Evolutionary conservation across 2,329 filamentous ascomycete genomes (phyloP).

Genomic region (Erysiphe pulchra): DNA sequence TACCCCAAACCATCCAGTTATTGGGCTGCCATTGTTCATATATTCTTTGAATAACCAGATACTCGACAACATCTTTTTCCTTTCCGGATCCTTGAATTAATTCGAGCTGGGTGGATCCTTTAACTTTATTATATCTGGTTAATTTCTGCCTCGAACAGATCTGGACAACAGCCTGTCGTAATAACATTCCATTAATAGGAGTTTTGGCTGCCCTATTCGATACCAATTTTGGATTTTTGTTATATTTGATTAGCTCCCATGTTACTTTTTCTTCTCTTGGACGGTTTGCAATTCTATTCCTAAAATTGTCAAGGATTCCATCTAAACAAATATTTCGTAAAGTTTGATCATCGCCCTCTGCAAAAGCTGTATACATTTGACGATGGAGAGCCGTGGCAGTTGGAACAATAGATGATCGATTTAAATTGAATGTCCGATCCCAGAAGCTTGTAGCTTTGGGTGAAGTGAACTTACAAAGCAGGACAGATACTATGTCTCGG

Average conservation of each 20-base stretch:
- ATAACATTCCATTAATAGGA: conserved; percentile 17
- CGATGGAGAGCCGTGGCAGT: conserved; percentile 32
- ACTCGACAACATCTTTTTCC: conserved; percentile 31
- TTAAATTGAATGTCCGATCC: conserved; percentile 17
- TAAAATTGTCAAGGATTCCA: conserved; percentile 25
- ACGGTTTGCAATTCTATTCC: conserved; percentile 26
- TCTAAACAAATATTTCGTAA: conserved; percentile 27
- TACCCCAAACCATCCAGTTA: conserved; percentile 41
- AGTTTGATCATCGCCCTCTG: conserved; percentile 25
- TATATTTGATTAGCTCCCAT: conserved; percentile 31
- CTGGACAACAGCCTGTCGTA: conserved; percentile 34
- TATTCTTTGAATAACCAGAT: conserved; percentile 33
- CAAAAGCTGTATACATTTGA: conserved; percentile 34
- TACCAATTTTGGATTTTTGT: conserved; percentile 14
- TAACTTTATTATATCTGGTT: conserved; percentile 14
- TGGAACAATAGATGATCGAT: conserved; percentile 19
- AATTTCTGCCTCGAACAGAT: conserved; percentile 30
- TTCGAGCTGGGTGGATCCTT: conserved; percentile 12
- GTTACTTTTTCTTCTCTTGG: conserved; percentile 18
- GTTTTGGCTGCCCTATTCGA: conserved; percentile 27
- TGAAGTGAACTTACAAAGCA: conserved; percentile 10
- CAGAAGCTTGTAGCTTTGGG: conserved; percentile 5
- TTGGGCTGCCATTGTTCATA: conserved; percentile 18
- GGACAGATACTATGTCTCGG: conserved; percentile 6
- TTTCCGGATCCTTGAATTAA: conserved; percentile 21